Percentiles rank a stretch among this genome's conserved stretches.
These are phyloP conservation scores for Malus sieversii DNA, from an alignment of 306 rosid species.

Conservation along the genomic window DNA sequence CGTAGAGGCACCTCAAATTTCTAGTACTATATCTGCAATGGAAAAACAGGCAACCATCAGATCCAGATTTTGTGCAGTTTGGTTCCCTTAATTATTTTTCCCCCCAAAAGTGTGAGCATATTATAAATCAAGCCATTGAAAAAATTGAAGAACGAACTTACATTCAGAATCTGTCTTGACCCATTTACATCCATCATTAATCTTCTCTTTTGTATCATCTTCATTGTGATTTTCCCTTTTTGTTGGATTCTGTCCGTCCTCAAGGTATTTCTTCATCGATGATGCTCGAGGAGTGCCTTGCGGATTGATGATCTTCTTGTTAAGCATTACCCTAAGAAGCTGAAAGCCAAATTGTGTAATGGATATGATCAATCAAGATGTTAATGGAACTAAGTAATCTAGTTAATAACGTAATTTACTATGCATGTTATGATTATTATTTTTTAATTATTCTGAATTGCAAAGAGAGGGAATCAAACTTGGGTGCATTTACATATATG, in stretches of 20 bases:
- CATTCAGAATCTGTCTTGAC: conserved; percentile 98
- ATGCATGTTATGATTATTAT: not conserved
- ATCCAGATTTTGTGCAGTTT: not conserved
- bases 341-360: conserved; percentile 15
- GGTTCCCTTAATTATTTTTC: not conserved
- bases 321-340: conserved; percentile 83
- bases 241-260: conserved; percentile 38
- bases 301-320: conserved; percentile 53
- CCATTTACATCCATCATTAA: conserved; percentile 72
- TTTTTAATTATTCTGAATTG: too few species aligned
- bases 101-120: not conserved
- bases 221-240: conserved; percentile 36
- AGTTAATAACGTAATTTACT: not conserved
- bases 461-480: not conserved
- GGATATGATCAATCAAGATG: not conserved
- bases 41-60: not conserved
- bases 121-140: not conserved
- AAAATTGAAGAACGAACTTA: conserved; percentile 29
- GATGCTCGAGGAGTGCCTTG: conserved; percentile 47
- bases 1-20: conserved; percentile 45
- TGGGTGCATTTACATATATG: not conserved
- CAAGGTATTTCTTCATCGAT: conserved; percentile 47
- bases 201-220: conserved; percentile 27
- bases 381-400: not conserved
- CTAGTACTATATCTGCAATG: conserved; percentile 89